Evolutionary conservation across 2,329 filamentous ascomycete genomes (phyloP).

Genomic region (Coniella lustricola): DNA sequence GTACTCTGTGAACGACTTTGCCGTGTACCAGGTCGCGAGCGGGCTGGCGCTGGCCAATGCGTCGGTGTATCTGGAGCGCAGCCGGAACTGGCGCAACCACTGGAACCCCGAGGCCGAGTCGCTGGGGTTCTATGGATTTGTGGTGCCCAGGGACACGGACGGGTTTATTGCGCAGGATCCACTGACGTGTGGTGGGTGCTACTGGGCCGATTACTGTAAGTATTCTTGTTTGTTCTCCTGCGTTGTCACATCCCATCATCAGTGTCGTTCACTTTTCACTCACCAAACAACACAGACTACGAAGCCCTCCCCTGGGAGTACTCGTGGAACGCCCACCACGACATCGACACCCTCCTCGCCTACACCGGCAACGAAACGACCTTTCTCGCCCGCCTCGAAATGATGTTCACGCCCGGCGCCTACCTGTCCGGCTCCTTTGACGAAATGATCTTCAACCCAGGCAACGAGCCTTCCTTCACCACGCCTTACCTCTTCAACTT

Average conservation of each 20-base stretch:
- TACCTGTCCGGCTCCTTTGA: conserved; percentile 38
- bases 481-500: conserved; percentile 65
- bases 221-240: too few relatives aligned
- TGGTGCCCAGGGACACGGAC: conserved; percentile 50
- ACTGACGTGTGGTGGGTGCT: conserved; percentile 54
- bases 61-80: conserved; percentile 53
- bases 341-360: conserved; percentile 48
- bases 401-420: conserved; percentile 48
- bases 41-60: conserved; percentile 50
- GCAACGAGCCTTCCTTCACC: conserved; percentile 61
- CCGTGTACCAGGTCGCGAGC: conserved; percentile 55
- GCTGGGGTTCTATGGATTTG: conserved; percentile 57
- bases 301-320: conserved; percentile 59
- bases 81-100: conserved; percentile 64
- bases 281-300: conserved; percentile 32
- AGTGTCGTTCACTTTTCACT: not conserved
- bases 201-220: conserved; percentile 52
- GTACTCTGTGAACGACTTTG: conserved; percentile 64
- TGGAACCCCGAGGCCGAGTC: conserved; percentile 55
- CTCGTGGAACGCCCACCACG: conserved; percentile 62
- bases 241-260: too few relatives aligned
- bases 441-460: conserved; percentile 57
- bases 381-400: conserved; percentile 53
- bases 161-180: conserved; percentile 51
- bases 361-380: conserved; percentile 46